Evolutionary conservation across 2,329 filamentous ascomycete species (phyloP).

Genomic region (Aspergillus viridinutans): DNA sequence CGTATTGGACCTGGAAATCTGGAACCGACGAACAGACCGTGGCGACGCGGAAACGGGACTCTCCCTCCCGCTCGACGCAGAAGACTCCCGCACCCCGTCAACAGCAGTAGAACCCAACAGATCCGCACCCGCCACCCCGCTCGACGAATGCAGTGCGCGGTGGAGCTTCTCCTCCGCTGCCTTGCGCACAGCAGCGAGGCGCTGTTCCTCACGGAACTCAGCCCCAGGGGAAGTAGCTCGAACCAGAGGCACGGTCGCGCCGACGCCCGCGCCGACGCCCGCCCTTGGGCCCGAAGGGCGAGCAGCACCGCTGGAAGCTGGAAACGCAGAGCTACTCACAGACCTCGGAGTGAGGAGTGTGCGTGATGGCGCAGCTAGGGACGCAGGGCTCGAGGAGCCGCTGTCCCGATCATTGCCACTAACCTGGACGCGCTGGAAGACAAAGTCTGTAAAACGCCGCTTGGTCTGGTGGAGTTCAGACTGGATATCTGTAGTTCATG

Average conservation of each 20-base stretch:
- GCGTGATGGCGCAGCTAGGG: slow-evolving; percentile 20
- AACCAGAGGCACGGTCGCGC: slow-evolving; percentile 35
- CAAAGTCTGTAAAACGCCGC: slow-evolving; percentile 46
- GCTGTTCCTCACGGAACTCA: slow-evolving; percentile 35
- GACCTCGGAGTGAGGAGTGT: slow-evolving; percentile 30
- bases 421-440: slow-evolving; percentile 41
- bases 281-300: slow-evolving; percentile 2
- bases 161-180: slow-evolving; percentile 28
- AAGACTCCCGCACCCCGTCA: slow-evolving; percentile 1
- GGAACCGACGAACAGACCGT: slow-evolving; percentile 34
- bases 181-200: slow-evolving; percentile 23
- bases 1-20: slow-evolving; percentile 34
- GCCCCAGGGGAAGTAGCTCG: slow-evolving; percentile 41
- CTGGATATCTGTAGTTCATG: slow-evolving; percentile 39
- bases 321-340: slow-evolving; percentile 29
- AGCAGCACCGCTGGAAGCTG: neutral
- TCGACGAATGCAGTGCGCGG: slow-evolving; percentile 22
- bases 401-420: slow-evolving; percentile 12
- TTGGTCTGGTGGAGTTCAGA: slow-evolving; percentile 43
- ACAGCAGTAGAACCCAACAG: neutral
- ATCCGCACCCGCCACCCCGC: slow-evolving; percentile 3
- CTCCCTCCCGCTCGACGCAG: slow-evolving; percentile 9
- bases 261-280: slow-evolving; percentile 8
- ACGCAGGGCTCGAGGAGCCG: slow-evolving; percentile 12
- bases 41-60: slow-evolving; percentile 19